Base-by-base conservation (phyloP, 2,329 filamentous ascomycete species). In the Colletotrichum nymphaeae region DNA sequence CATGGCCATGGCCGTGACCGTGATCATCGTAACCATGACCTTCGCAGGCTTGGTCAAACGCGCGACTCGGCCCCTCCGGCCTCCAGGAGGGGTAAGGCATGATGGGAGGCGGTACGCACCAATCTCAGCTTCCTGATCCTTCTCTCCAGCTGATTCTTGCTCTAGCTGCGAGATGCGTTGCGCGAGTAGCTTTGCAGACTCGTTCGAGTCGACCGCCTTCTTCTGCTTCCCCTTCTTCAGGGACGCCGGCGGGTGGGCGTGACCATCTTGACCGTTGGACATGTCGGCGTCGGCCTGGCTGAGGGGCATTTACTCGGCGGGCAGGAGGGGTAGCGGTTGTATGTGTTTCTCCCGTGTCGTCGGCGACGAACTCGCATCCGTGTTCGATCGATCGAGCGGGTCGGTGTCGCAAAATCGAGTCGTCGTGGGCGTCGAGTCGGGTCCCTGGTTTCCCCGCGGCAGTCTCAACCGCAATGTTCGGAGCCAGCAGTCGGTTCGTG, bases 101-200 rank as follows among this genome's bases (percentile, higher is more conserved):
- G 56, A 69, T 66, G 71, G 67, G 67, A 66, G 67, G 62, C 69
- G 56, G 42, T 62, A 73, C 72, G 81, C 86, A 97, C 95, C 95
- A 81, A 99, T 98, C 87, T 98, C 97, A 74, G 93, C 91, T 84
- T 98, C 95, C 84, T 98, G 95, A 78, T 97, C 96, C 83, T 97
- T 98, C 82, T 98, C 95, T 73, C 95, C 94, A 12, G 95, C 95
- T 63, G 93, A 94, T 87, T 98, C 95, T 75, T 95, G 93, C 83
- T 99, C 97, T 72, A 99, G 87, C 85, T 98, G 97, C 26, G 95
- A 96, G 81, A 99, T 98, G 80, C 97, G 95, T 75, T 95, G 95
- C 75, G 95, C 93, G 64, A 99, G 90, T 76, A 98, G 89, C 84
- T 98, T 97, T 74, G 95, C 95, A 59, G 95, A 95, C 84, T 98